Conservation (phyloP, 768 basidiomycete species). For the Chalciporus chontae region DNA sequence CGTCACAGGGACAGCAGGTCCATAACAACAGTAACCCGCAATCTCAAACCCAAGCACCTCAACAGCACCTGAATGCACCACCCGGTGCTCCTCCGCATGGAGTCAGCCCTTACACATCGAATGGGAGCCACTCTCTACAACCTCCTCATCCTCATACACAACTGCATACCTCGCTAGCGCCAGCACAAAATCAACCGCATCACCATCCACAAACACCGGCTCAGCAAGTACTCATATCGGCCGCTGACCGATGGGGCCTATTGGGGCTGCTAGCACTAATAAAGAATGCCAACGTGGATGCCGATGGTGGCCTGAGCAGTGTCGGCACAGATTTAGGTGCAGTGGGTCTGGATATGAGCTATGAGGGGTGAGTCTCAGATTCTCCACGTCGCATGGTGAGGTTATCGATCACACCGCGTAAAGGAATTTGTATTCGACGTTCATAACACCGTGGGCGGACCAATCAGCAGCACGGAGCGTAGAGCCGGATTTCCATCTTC, state of each 20-base stretch:
- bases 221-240: slow-evolving; percentile 87
- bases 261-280: slow-evolving; percentile 83
- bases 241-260: slow-evolving; percentile 94
- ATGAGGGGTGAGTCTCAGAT: slow-evolving; percentile 62
- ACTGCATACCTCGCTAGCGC: slow-evolving; percentile 28
- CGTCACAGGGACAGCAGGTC: slow-evolving; percentile 28
- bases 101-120: slow-evolving; percentile 33
- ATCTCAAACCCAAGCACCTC: slow-evolving; percentile 32
- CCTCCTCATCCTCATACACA: slow-evolving; percentile 34
- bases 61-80: slow-evolving; percentile 52
- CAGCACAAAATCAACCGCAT: slow-evolving; percentile 32
- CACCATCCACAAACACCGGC: slow-evolving; percentile 83
- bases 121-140: slow-evolving; percentile 35
- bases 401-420: slow-evolving; percentile 21
- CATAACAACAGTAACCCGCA: slow-evolving; percentile 33
- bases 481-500: slow-evolving; percentile 90
- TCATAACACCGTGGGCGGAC: slow-evolving; percentile 97
- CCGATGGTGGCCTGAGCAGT: slow-evolving; percentile 76
- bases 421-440: slow-evolving; percentile 82
- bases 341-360: slow-evolving; percentile 87
- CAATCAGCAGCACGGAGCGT: slow-evolving; percentile 79
- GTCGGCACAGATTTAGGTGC: slow-evolving; percentile 90
- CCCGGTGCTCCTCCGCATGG: slow-evolving; percentile 43
- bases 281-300: slow-evolving; percentile 70
- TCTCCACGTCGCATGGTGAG: slow-evolving; percentile 14